Evolutionary conservation across 768 basidiomycete species (phyloP), one percentile per base, ranked within the genome.

Genomic region (Trametes cubensis): DNA sequence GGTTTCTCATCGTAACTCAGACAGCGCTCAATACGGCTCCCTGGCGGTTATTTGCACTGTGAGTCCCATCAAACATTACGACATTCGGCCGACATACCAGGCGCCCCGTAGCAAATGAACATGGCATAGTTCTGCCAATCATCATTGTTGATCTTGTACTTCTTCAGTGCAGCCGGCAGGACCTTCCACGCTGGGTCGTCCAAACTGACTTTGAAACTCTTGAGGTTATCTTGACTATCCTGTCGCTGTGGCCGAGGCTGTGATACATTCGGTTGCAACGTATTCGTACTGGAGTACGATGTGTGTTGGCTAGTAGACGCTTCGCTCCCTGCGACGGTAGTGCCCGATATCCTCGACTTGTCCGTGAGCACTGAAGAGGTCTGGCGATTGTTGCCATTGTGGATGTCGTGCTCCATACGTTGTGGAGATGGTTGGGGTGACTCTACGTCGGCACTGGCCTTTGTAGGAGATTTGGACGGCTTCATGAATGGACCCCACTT

Each of bases 101-200:
- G 81, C 55, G 89, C 88, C 13, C 95, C 96, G 74, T 96, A 98
- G 69, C 96, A 98, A 63, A 99, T 98, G 77, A 99, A 99, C 89
- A 99, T 92, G 28, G 97, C 97, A 78, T 98, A 99, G 70, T 94
- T 92, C 79, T 94, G 90, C 97, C 97, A 99, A 74, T 92, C 95
- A 66, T 98, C 97, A 67, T 93, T 93, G 74, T 96, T 94, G 76
- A 98, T 98, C 71, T 93, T 95, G 75, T 99, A 99, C 75, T 98
- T 98, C 78, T 98, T 98, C 65, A 99, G 79, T 17, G 97, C 97
- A 0, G 97, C 97, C 1, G 97, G 97, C 17, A 99, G 79, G 21
- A 99, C 97, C 72, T 98, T 98, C 90, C 92, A 98, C 34, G 96
- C 97, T 0, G 97, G 97, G 73, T 99, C 97, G 57, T 98, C 96